Evolutionary conservation across 495 filamentous ascomycete genomes (phyloP).

Genomic region (Pyrenopolyporus hunteri): DNA sequence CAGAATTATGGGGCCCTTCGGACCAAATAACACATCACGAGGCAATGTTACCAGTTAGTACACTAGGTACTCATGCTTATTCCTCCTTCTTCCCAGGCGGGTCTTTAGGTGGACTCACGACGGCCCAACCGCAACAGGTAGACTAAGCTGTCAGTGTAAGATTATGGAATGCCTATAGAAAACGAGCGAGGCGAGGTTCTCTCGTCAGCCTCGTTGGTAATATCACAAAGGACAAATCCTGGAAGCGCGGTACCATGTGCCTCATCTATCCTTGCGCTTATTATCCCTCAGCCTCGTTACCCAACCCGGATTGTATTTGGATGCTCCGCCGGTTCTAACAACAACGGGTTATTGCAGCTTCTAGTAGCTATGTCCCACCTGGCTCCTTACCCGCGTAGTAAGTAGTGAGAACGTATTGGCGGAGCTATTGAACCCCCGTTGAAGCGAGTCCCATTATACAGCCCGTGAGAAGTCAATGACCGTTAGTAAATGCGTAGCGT

Average conservation of each 20-base stretch:
- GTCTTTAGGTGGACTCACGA: background rate
- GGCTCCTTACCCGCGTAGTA: background rate
- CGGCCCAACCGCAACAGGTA: background rate
- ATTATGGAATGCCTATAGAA: slow-evolving; percentile 19
- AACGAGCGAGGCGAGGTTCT: background rate
- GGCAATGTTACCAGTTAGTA: background rate
- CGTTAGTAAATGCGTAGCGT: too few relatives aligned
- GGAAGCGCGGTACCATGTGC: background rate
- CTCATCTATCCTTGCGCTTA: background rate
- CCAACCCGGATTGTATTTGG: background rate
- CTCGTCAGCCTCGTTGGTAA: slow-evolving; percentile 9
- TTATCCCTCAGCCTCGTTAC: background rate
- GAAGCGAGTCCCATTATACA: too few relatives aligned
- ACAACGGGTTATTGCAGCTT: background rate
- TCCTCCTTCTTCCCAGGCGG: too few relatives aligned
- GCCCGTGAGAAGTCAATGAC: too few relatives aligned
- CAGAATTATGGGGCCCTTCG: background rate
- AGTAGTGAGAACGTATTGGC: too few relatives aligned
- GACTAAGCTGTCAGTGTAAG: slow-evolving; percentile 19
- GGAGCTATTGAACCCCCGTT: background rate
- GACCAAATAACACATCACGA: slow-evolving; percentile 7
- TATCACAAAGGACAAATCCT: slow-evolving; percentile 12
- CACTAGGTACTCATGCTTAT: background rate
- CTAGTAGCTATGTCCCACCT: background rate
- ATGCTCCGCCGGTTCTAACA: background rate